Percentiles rank a stretch among this genome's conserved stretches.
phyloP scores from a whole-genome alignment of 2,329 filamentous ascomycete species.

The Arachnomyces sp. region DNA sequence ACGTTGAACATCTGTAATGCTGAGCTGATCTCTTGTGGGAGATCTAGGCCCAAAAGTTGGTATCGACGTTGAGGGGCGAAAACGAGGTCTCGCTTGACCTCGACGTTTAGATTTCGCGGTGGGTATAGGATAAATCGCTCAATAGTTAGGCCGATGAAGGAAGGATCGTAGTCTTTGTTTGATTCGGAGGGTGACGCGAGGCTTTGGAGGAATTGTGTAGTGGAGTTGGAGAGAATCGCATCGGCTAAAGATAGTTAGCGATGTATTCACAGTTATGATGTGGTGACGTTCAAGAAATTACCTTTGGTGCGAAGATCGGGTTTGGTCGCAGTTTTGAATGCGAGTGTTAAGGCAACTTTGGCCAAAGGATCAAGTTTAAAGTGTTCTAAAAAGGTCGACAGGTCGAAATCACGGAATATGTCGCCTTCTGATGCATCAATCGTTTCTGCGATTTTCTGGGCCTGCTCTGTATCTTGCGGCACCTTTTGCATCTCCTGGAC shows the following conservation, averaged over 20 bases:
- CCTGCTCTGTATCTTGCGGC: constrained; percentile 64
- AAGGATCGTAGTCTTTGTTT: constrained; percentile 56
- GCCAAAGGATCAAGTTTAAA: constrained; percentile 86
- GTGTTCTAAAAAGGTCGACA: constrained; percentile 91
- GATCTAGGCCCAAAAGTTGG: constrained; percentile 45
- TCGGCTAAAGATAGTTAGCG: constrained; percentile 53
- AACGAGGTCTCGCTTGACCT: constrained; percentile 57
- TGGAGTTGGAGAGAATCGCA: constrained; percentile 76
- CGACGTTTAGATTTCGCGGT: constrained; percentile 72
- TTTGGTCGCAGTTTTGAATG: constrained; percentile 76
- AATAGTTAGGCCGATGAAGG: constrained; percentile 70
- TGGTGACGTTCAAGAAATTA: constrained; percentile 31
- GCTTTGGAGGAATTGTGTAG: constrained; percentile 66
- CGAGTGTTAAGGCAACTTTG: constrained; percentile 78
- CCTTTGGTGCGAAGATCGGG: constrained; percentile 83
- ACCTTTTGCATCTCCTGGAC: constrained; percentile 80
- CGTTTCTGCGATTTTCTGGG: constrained; percentile 83
- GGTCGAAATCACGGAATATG: constrained; percentile 89
- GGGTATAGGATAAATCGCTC: constrained; percentile 82
- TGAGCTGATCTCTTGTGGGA: constrained; percentile 35
- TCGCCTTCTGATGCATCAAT: constrained; percentile 87
- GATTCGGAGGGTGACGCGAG: constrained; percentile 58
- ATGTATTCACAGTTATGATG: constrained; percentile 4
- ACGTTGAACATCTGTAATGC: constrained; percentile 39
- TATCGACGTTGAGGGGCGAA: constrained; percentile 63